A percentile compares a stretch with the other conserved stretches of the same genome.
Conservation (phyloP, 352 stramenopile genomes). For the Pythium aquatile region DNA sequence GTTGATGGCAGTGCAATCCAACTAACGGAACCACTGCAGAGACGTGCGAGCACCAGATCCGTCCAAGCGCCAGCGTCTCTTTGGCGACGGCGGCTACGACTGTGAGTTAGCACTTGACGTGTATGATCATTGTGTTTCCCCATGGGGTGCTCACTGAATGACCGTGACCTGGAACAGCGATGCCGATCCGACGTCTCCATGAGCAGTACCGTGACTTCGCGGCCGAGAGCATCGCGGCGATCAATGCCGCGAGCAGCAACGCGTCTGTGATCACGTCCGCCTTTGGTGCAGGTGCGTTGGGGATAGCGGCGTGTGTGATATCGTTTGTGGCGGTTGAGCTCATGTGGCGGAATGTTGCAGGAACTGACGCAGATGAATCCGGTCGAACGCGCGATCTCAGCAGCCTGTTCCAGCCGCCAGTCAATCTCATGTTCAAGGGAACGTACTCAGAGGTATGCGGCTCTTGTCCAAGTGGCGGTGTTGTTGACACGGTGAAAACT, state of each 20-base stretch:
- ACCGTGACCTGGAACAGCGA: constrained; percentile 21
- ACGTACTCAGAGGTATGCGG: constrained; percentile 63
- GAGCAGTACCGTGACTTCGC: constrained; percentile 81
- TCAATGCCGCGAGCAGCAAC: constrained; percentile 38
- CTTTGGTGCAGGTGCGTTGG: constrained; percentile 8
- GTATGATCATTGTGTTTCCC: constrained; percentile 8
- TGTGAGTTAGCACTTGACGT: constrained; percentile 16
- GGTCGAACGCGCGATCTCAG: constrained; percentile 49
- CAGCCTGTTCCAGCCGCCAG: constrained; percentile 73
- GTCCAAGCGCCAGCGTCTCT: constrained; percentile 79
- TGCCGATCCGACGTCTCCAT: constrained; percentile 58
- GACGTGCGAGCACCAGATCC: constrained; percentile 75
- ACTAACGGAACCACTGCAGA: constrained; percentile 21
- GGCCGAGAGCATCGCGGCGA: constrained; percentile 74
- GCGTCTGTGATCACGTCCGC: constrained; percentile 27
- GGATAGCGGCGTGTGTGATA: not conserved
- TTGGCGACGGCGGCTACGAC: constrained; percentile 50
- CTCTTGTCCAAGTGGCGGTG: constrained; percentile 2
- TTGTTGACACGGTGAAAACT: constrained; percentile 2
- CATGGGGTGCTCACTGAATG: not conserved
- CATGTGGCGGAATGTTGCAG: too few relatives aligned
- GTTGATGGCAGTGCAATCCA: not conserved
- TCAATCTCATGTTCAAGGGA: constrained; percentile 76
- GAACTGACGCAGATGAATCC: constrained; percentile 5
- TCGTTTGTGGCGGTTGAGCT: too few relatives aligned